These are phyloP conservation scores for Backusella westeae DNA, from an alignment of 192 early-diverging fungal genomes.

Conservation along the genomic window DNA sequence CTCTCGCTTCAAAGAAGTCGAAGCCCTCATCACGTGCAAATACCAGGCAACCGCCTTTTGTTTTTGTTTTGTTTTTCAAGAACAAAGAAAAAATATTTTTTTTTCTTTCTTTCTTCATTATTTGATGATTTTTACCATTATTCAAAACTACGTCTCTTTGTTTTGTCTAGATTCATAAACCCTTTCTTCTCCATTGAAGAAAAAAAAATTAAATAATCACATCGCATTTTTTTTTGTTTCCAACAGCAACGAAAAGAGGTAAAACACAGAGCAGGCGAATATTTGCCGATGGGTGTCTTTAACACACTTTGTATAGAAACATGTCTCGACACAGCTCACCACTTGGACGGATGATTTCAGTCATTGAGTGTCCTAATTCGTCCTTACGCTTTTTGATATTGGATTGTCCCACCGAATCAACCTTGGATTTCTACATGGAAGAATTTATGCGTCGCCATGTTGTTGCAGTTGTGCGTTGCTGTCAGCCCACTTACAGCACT, in stretches of 20 bases:
- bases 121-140: neutral
- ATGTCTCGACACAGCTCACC: slow-evolving; percentile 27
- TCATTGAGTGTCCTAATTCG: slow-evolving; percentile 55
- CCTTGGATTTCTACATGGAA: slow-evolving; percentile 67
- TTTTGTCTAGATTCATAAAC: slow-evolving; percentile 2
- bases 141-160: neutral
- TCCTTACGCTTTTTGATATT: slow-evolving; percentile 83
- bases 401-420: slow-evolving; percentile 84
- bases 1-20: neutral
- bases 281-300: neutral
- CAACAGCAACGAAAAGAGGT: neutral
- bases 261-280: neutral
- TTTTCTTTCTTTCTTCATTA: neutral
- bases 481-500: slow-evolving; percentile 82
- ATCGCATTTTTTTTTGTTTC: no score
- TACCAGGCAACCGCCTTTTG: neutral
- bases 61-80: neutral
- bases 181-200: neutral
- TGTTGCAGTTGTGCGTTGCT: slow-evolving; percentile 85
- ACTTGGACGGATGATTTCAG: slow-evolving; percentile 59
- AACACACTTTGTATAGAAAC: neutral
- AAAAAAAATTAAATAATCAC: neutral
- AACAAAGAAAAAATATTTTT: neutral
- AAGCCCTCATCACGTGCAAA: neutral
- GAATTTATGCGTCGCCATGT: slow-evolving; percentile 74